Evolutionary conservation across 768 basidiomycete species (phyloP), one percentile per base, ranked within the genome.

Genomic region (Xerocomus brunneocitrinus): DNA sequence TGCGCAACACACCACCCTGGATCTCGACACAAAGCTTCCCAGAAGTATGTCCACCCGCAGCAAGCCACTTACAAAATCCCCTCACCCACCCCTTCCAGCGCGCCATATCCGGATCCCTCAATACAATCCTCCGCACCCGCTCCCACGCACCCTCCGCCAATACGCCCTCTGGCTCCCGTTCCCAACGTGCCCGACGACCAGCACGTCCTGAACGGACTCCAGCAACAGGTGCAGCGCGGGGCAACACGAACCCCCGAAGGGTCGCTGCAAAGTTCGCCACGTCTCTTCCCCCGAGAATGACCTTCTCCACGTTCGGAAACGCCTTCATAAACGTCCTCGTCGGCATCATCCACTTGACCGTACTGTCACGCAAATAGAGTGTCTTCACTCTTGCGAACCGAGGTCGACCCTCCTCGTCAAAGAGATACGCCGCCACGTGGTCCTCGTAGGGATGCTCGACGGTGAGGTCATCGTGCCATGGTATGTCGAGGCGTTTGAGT

Each of bases 11-110:
- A 8, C 12, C 14, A 16, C 22, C 38, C 14, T 19, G 59, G 52
- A 58, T 53, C 27, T 58, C 56, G 19, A 61, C 5, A n/a, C 50
- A 27, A 35, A 61, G 52, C 25, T 27, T 16, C 25, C 51, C 49
- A 4, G 16, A 50, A 54, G 41, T 12, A 4, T 62, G 56, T 13
- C 60, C 60, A 4, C 27, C 41, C 27, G 53, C 62, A 41, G 58
- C 62, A 3, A 62, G 50, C 62, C 62, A 60, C 52, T 54, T 58
- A n/a, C 47, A 43, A 24, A 63, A 46, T 4, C 55, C 54, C 34
- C 56, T 55, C 27, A 60, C 22, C 49, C 56, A 64, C 7, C 52
- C 50, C 22, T 44, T 60, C 58, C 60, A 60, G 13, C 14, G 28
- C 9, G 14, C 30, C 55, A 55, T 32, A 16, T 56, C 52, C 7